Evolutionary conservation across 1,139 yeast genomes (phyloP).

Genomic region (Sugiyamaella novakii): DNA sequence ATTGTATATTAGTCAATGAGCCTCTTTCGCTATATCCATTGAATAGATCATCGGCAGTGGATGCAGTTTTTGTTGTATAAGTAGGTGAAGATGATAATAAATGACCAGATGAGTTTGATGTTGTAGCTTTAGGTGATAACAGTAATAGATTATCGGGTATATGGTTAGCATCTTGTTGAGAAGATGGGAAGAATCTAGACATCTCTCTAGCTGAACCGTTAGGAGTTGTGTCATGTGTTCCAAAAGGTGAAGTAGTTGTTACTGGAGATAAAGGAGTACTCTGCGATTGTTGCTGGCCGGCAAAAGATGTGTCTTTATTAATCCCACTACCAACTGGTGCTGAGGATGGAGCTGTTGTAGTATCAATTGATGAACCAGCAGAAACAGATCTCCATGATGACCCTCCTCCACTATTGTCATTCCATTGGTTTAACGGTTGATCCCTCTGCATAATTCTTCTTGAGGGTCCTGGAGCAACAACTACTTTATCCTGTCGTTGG

Average conservation of each 20-base stretch:
- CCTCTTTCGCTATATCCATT: slow-evolving; percentile 23
- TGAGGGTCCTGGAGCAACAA: slow-evolving; percentile 5
- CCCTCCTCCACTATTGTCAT: slow-evolving; percentile 5
- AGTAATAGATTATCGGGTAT: background rate
- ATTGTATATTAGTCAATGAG: background rate
- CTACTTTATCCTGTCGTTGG: slow-evolving; percentile 3
- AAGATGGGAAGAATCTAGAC: slow-evolving; percentile 28
- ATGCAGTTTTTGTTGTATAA: background rate
- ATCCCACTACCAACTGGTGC: slow-evolving; percentile 6
- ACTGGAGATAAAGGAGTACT: slow-evolving; percentile 21
- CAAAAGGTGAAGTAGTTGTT: slow-evolving; percentile 11
- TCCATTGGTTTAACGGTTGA: slow-evolving; percentile 8
- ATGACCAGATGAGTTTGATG: background rate
- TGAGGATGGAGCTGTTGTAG: slow-evolving; percentile 2
- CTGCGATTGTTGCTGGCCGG: slow-evolving; percentile 14
- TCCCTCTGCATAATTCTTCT: slow-evolving; percentile 14
- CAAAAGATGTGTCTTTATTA: background rate
- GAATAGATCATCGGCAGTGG: slow-evolving; percentile 12
- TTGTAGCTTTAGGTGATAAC: slow-evolving; percentile 4
- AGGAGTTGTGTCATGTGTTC: slow-evolving; percentile 21
- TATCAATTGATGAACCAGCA: slow-evolving; percentile 8
- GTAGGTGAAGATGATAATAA: background rate
- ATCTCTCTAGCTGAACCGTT: slow-evolving; percentile 24
- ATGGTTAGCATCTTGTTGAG: slow-evolving; percentile 11
- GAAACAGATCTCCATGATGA: slow-evolving; percentile 16